Base-by-base conservation (phyloP, 805 yeast genomes). In the Jamesozyma rosinii region DNA sequence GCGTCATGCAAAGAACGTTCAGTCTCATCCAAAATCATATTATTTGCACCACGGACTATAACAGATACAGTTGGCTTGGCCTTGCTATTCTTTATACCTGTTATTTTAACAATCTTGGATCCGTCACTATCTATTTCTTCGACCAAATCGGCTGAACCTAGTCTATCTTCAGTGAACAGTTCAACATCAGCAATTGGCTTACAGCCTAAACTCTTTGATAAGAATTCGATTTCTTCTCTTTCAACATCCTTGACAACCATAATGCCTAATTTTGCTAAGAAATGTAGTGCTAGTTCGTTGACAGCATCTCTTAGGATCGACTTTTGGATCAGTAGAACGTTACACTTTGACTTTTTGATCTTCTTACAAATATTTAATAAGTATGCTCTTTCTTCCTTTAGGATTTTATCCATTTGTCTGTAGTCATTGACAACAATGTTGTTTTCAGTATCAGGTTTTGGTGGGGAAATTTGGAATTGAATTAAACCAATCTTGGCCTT, bases 1-100 rank as follows among this genome's bases (percentile, higher is more conserved):
- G 98, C 97, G 66, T 92, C 99, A 59, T 92, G 99, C 50, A 92
- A 70, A 3, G 97, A 89, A 67, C 99, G 81, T 63, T 92, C 99
- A 32, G 97, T 80, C 69, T 92, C 99, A 66, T 92, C 98, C 45
- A 92, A 70, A 41, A 90, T 81, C 68, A 87, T 76, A 49, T 74
- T 74, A 65, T 92, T 92, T 43, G 97, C 96, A 54, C 99, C 99
- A 64, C 98, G 82, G 51, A 94, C 83, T 40, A 92, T 78, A 42
- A 92, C 83, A 5, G 96, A 86, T 19, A 86, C 95, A 0, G 96
- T 84, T 44, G 72, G 68, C 20, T 55, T 58, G 40, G 58, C 55
- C 33, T 47, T 57, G 22, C 40, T 50, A 40, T 51, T 50, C 55
- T 81, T 81, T 41, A 86, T 80, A 43, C 95, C 95, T 6, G 95